A percentile compares a stretch with the other conserved stretches of the same genome.
These are phyloP conservation scores for Helotiales sp. DNA, from an alignment of 2,329 filamentous ascomycete species.

Conservation along the genomic window DNA sequence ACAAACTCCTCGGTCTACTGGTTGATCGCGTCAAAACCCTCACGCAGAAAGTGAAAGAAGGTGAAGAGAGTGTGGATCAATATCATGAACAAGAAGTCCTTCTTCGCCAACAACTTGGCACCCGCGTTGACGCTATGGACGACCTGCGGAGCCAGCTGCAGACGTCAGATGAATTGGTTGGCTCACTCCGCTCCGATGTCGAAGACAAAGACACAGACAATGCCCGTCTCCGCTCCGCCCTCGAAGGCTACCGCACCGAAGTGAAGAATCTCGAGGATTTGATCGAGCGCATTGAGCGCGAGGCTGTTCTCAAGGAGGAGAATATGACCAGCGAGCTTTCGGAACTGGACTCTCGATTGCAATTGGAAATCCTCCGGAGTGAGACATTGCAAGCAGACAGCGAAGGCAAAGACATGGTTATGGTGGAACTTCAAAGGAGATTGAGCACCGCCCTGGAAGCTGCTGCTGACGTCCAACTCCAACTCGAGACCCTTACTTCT, in stretches of 20 bases:
- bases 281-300: constrained; percentile 48
- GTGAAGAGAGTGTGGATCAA: constrained; percentile 58
- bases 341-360: constrained; percentile 33
- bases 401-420: constrained; percentile 38
- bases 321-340: constrained; percentile 18
- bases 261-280: constrained; percentile 53
- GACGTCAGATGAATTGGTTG: constrained; percentile 16
- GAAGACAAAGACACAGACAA: constrained; percentile 44
- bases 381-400: constrained; percentile 32
- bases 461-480: constrained; percentile 40
- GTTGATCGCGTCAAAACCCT: constrained; percentile 51
- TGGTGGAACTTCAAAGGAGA: constrained; percentile 45
- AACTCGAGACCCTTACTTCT: constrained; percentile 34
- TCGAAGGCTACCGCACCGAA: constrained; percentile 54
- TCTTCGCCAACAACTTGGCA: constrained; percentile 56
- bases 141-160: constrained; percentile 44
- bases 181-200: constrained; percentile 25
- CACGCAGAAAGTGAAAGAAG: constrained; percentile 45
- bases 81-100: constrained; percentile 57
- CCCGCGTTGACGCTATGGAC: constrained; percentile 53
- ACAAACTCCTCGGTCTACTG: constrained; percentile 56
- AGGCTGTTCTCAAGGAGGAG: constrained; percentile 23
- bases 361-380: constrained; percentile 37
- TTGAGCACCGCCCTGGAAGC: constrained; percentile 44
- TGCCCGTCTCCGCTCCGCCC: constrained; percentile 50